These are phyloP conservation scores for Lipomyces spencermartinsiae DNA, from an alignment of 805 yeast genomes.

Conservation along the genomic window DNA sequence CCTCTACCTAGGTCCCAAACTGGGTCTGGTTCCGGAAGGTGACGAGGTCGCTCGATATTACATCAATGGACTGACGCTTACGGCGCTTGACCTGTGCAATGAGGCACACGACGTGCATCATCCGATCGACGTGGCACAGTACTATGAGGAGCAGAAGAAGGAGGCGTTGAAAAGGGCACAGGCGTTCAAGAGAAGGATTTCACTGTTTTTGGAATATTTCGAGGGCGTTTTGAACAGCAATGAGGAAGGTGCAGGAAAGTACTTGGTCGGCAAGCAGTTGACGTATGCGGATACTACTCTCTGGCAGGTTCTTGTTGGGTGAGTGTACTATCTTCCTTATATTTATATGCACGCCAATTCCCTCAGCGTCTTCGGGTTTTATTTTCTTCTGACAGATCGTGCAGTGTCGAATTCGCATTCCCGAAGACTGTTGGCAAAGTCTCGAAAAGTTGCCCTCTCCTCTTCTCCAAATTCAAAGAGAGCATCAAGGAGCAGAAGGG, in stretches of 20 bases:
- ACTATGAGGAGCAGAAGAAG: background rate
- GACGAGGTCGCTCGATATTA: background rate
- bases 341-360: too few relatives aligned
- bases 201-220: background rate
- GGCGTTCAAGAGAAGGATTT: background rate
- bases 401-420: background rate
- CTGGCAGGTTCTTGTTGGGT: background rate
- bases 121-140: background rate
- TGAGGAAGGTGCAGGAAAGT: background rate
- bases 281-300: constrained; percentile 1
- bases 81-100: background rate
- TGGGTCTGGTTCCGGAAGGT: background rate
- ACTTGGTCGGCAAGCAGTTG: background rate
- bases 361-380: too few relatives aligned
- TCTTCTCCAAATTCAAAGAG: background rate
- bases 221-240: background rate
- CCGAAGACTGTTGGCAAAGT: background rate
- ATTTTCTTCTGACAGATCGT: background rate
- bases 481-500: background rate
- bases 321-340: background rate
- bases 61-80: background rate
- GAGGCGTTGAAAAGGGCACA: background rate
- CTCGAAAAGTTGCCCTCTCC: background rate
- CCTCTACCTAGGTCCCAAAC: background rate
- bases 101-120: background rate